phyloP scores from a whole-genome alignment of 176 grass and related monocot genomes.

The Carex parvula region DNA sequence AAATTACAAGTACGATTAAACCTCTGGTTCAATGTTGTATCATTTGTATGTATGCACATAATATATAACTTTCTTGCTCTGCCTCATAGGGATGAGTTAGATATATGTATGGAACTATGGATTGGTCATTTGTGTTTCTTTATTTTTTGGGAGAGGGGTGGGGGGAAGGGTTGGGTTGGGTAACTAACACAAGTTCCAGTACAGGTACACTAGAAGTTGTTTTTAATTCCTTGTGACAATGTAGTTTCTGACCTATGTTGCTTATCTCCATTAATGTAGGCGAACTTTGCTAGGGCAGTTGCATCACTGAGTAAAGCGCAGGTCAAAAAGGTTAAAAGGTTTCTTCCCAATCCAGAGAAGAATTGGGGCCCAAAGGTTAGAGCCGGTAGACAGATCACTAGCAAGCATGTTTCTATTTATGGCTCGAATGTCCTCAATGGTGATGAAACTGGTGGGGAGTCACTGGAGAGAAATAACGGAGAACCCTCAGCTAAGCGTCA shows the following conservation, averaged over 20 bases:
- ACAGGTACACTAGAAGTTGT: background rate
- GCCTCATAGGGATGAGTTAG: background rate
- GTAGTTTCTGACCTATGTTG: background rate
- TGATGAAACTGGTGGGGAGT: constrained; percentile 34
- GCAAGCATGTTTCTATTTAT: constrained; percentile 70
- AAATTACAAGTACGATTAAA: constrained; percentile 51
- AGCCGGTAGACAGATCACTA: constrained; percentile 82
- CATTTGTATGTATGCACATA: background rate
- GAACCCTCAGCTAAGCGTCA: constrained; percentile 47
- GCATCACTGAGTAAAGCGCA: constrained; percentile 79
- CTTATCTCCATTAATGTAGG: constrained; percentile 31
- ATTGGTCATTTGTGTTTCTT: background rate
- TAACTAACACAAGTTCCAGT: background rate
- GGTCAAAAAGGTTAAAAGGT: constrained; percentile 73
- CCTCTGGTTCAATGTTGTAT: background rate
- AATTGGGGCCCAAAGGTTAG: constrained; percentile 91
- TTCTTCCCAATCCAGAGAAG: constrained; percentile 85
- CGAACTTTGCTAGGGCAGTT: constrained; percentile 71
- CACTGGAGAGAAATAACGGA: constrained; percentile 24
- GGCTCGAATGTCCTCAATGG: constrained; percentile 43
- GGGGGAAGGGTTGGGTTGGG: background rate
- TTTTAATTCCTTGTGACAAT: background rate
- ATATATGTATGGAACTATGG: background rate
- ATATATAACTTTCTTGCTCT: background rate
- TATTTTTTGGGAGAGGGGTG: background rate